These are phyloP conservation scores for Backusella liffmaniae DNA, from an alignment of 192 early-diverging fungal species.

Conservation along the genomic window DNA sequence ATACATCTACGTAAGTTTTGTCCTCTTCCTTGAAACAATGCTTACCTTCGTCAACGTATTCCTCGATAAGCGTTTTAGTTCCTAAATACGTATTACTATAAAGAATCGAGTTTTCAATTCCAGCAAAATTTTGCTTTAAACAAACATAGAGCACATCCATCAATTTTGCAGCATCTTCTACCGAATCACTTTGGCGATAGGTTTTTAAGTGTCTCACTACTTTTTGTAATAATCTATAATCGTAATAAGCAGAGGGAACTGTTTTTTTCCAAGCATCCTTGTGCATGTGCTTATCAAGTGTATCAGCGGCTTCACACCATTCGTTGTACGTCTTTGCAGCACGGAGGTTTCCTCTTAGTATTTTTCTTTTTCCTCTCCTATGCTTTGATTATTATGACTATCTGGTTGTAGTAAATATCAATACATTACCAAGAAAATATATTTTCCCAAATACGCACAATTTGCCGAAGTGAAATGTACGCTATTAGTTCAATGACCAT, in stretches of 20 bases:
- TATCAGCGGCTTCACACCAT: conserved; percentile 57
- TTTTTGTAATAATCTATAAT: conserved; percentile 59
- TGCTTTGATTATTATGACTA: too few relatives aligned
- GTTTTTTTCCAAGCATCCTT: conserved; percentile 68
- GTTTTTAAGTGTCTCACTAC: conserved; percentile 42
- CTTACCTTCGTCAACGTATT: conserved; percentile 63
- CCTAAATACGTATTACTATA: conserved; percentile 74
- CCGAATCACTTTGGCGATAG: conserved; percentile 35
- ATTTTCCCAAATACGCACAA: conserved; percentile 65
- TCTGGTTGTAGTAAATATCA: too few relatives aligned
- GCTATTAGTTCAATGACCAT: conserved; percentile 59
- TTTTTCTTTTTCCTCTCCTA: conserved; percentile 54
- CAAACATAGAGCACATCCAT: conserved; percentile 56
- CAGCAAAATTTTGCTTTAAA: conserved; percentile 76
- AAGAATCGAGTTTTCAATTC: conserved; percentile 68
- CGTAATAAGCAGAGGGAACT: conserved; percentile 57
- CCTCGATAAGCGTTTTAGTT: conserved; percentile 68
- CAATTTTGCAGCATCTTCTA: conserved; percentile 34
- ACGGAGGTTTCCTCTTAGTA: conserved; percentile 45
- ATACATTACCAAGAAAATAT: conserved; percentile 50
- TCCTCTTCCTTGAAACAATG: too few relatives aligned
- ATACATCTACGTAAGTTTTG: neutral
- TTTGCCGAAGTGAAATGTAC: conserved; percentile 56
- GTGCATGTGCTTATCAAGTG: conserved; percentile 58
- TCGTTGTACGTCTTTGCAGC: conserved; percentile 57